Base-by-base conservation (phyloP, 1,284 basidiomycete species). In the Ustilago vetiveriae region DNA sequence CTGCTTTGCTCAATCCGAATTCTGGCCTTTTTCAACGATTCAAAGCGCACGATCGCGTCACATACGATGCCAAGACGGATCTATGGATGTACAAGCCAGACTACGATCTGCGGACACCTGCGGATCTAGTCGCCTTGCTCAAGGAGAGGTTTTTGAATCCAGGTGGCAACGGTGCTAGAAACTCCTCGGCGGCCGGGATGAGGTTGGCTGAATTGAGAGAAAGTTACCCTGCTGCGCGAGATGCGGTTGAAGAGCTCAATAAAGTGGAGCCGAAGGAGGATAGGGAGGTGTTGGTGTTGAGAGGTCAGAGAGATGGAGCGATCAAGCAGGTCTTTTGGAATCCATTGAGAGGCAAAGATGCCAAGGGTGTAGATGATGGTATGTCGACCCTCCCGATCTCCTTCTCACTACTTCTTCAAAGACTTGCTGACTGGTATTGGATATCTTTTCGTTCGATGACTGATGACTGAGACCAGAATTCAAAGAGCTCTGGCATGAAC, bases 51-150 rank as follows among this genome's bases (percentile, higher is more conserved):
- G 91, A 92, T 48, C 86, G 88, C 27, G 88, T 95, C 32, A 82
- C 87, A 27, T 88, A 88, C 73, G 91, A 94, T 81, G 87, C 88
- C 1, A 91, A 90, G 81, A 93, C 90, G 0, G 90, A 90, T 74
- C 84, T 93, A 1, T 94, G 90, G 80, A 89, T 90, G 6, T 94
- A 93, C 83, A 83, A 83, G 91, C 91, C 92, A 64, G 92, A 95
- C 82, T 93, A 88, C 80, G 89, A 89, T 63, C 89, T 94, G 72
- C 87, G 89, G 23, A 92, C 88, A 73, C 92, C 92, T 82, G 88
- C 88, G 1, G 88, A 92, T 2, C 85, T 95, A 1, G 83, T 94
- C 3, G 89, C 88, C 0, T 89, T 94, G 78, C 90, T 95, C 8
- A 67, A 67, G 39, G 54, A 72, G 11, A 50, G 74, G 9, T 80